Evolutionary conservation across 1,139 yeast species (phyloP), one percentile per base, ranked within the genome.

Genomic region (Debaryomyces sp.): DNA sequence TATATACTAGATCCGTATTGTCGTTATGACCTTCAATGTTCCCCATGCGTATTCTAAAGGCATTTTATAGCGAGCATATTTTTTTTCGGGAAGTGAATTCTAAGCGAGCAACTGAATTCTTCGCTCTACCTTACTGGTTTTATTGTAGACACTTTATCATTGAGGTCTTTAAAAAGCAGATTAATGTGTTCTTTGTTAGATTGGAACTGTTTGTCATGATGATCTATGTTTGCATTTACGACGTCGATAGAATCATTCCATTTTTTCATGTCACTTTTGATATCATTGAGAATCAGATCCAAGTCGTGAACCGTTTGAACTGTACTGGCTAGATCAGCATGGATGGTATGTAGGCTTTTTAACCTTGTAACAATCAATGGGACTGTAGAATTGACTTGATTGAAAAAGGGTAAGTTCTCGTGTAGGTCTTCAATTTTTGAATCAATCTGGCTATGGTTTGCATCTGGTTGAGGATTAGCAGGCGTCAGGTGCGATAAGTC

Each of bases 291-390:
- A 10, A 62, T 58, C 24, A 55, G 40, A 46, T 81, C 83, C 32
- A 82, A 51, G 6, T 55, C 55, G 7, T 56, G 55, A 6, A 68
- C 62, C n/a, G 67, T 61, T 5, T 58, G 55, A 4, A 70, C 63
- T 7, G 67, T 56, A 18, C 54, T 60, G 7, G 70, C 70, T 33
- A 71, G 50, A 23, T 74, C 78, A 5, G 71, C 55, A 56, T 83
- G 87, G 2, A 81, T 65, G 0, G 59, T 62, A 49, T 75, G 71
- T 42, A 83, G 64, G 0, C 77, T 63, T 50, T 75, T 71, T 29
- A 84, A 63, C 36, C 89, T 62, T 12, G 63, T 56, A 2, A 78
- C 47, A 1, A 82, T 47, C 3, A 64, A 57, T 0, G 86, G 85
- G 1, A 81, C 61, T 1, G 63, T 54, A 6, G 59, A 53, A 15